phyloP scores from a whole-genome alignment of 768 basidiomycete genomes.

The Leccinum uliginosum region DNA sequence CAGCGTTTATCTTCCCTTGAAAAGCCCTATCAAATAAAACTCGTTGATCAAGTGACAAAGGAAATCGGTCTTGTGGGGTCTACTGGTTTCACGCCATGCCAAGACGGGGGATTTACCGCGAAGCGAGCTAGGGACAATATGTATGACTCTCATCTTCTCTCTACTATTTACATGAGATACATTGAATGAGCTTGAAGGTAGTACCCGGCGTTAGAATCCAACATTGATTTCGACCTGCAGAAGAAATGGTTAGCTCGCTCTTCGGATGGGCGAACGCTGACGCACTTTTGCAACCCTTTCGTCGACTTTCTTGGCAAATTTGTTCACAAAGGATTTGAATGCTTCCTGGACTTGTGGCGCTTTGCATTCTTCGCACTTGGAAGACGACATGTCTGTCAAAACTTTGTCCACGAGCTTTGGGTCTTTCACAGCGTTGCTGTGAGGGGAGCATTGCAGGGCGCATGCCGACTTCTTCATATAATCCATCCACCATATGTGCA shows the following conservation, averaged over 20 bases:
- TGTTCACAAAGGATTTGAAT: slow-evolving; percentile 10
- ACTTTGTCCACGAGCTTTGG: background rate
- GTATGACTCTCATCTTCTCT: slow-evolving; percentile 2
- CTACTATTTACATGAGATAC: slow-evolving; percentile 11
- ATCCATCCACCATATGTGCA: slow-evolving; percentile 14
- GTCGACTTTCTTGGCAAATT: slow-evolving; percentile 8
- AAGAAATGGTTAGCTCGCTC: background rate
- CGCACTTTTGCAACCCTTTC: slow-evolving; percentile 4
- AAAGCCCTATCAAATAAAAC: no score
- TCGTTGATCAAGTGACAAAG: no score
- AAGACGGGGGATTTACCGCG: no score
- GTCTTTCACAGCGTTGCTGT: slow-evolving; percentile 1
- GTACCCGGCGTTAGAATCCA: background rate
- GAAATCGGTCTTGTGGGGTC: no score
- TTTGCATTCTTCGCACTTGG: background rate
- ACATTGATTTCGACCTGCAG: slow-evolving; percentile 11
- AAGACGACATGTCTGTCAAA: slow-evolving; percentile 1
- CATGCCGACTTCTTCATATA: slow-evolving; percentile 13
- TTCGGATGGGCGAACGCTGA: background rate
- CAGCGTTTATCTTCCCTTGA: no score
- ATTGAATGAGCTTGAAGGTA: background rate
- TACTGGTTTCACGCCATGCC: no score
- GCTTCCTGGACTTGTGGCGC: background rate
- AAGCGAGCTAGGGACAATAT: background rate
- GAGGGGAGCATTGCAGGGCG: slow-evolving; percentile 1